Percentiles rank a stretch among this genome's conserved stretches.
Evolutionary conservation across 2,329 filamentous ascomycete genomes (phyloP).

Genomic region (Penicillium verrucosum): DNA sequence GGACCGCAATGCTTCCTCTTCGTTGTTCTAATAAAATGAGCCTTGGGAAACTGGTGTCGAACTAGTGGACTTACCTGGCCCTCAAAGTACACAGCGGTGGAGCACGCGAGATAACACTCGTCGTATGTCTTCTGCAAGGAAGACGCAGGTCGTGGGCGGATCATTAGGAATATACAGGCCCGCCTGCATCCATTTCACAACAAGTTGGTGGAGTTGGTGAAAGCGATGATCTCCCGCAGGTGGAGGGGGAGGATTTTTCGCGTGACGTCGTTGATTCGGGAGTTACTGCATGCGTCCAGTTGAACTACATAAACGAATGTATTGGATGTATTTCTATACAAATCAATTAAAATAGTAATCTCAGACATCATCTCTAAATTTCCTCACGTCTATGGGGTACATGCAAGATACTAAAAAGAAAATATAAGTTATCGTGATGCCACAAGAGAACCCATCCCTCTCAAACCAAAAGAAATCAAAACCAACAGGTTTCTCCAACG

Average conservation of each 20-base stretch:
- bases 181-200: conserved; percentile 24
- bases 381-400: conserved; percentile 30
- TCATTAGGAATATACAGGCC: conserved; percentile 40
- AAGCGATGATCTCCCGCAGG: conserved; percentile 23
- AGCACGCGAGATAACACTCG: conserved; percentile 91
- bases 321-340: background rate
- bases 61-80: conserved; percentile 62
- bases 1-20: conserved; percentile 81
- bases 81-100: conserved; percentile 94
- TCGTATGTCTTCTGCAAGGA: conserved; percentile 96
- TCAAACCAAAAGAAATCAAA: conserved; percentile 9
- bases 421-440: conserved; percentile 20
- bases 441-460: conserved; percentile 23
- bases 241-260: conserved; percentile 26
- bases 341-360: background rate
- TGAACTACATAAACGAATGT: background rate
- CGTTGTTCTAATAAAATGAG: conserved; percentile 66
- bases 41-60: conserved; percentile 2
- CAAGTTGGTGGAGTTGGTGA: conserved; percentile 16
- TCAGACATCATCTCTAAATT: conserved; percentile 24
- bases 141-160: conserved; percentile 59
- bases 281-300: conserved; percentile 20
- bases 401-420: conserved; percentile 18
- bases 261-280: conserved; percentile 33
- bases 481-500: conserved; percentile 17